Evolutionary conservation across 169 alveolate genomes (phyloP), one percentile per base, ranked within the genome.

Genomic region (Plasmodium coatneyi): DNA sequence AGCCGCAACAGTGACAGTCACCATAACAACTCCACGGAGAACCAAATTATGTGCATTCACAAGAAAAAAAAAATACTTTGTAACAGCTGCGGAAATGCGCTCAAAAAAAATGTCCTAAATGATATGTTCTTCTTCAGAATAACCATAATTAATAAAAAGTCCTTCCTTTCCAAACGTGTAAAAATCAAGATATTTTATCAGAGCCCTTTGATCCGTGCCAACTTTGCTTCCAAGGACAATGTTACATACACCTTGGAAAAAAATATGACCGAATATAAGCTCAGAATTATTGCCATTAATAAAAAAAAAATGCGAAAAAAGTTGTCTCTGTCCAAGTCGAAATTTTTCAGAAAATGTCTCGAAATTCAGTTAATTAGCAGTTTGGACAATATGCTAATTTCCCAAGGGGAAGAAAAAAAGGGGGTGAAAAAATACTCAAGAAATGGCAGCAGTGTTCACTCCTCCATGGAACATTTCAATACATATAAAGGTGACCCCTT

Each of bases 261-360:
- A 91, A 80, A 36, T 30, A 41, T 12, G n/a, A 81, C 14, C 1
- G 76, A 91, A 81, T 91, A 91, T 91, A 91, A 80, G 76, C 56
- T 91, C 49, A 91, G 28, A 80, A 91, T 91, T 80, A 56, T 91
- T 66, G 95, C 92, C 56, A 81, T 91, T 80, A 91, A 70, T 10
- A 91, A 81, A 81, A 91, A 81, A 49, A 91, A 91, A 80, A 28
- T 91, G 30, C 95, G 74, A 22, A 91, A 91, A 91, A 91, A 80
- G 54, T 91, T 81, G 36, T 81, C 92, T 25, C 60, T 66, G 10
- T 91, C 95, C 39, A 91, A 91, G 56, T 71, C 92, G 28, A 91
- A 80, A 78, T 72, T 46, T 70, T 91, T 81, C 19, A 91, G 95
- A 82, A 91, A 91, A 91, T 91, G 95, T 41, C 78, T 91, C 82